Evolutionary conservation across 2,329 filamentous ascomycete species (phyloP), one percentile per base, ranked within the genome.

Genomic region (Alternaria sp.): DNA sequence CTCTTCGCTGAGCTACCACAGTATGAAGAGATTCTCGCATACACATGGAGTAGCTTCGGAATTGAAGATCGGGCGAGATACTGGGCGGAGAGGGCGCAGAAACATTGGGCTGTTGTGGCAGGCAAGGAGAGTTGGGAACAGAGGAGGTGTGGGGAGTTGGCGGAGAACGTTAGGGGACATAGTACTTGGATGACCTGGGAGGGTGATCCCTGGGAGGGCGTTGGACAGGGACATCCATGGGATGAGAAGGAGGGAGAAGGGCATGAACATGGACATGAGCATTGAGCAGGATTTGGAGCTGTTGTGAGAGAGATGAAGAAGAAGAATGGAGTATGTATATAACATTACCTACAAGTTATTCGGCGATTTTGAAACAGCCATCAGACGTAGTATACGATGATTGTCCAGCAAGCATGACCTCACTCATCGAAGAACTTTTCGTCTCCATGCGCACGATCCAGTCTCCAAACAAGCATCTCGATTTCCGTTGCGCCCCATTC

Each of bases 21-120:
- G 62, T 76, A 71, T 34, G 74, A 76, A 55, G 75, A 78, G 61
- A 75, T 74, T 46, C 56, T 77, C 1, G 75, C 74, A 14, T 77
- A 77, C 51, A 69, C 74, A 20, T 78, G 68, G 63, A 72, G 67
- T 36, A 64, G 64, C 20, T 65, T 74, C 12, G 72, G 71, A 1
- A 62, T 68, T 22, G 70, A 72, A 41, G 65, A 69, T 28, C 44
- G 65, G 11, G 70, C 75, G 32, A 71, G 65, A 57, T 63, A 74
- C 36, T 77, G 73, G 71, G 75, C 69, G 9, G 66, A 64, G 0
- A 60, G 66, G 44, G 72, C 74, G n/a, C 55, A 59, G 25, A 64
- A 60, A 38, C 66, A 69, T 43, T 74, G 73, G 73, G 66, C 57
- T 4, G 41, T 76, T 46, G 18, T 76, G 27, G 70, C 70, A 2